Percentiles rank a stretch among this genome's conserved stretches.
These are phyloP conservation scores for Pseudofabraea citricarpa DNA, from an alignment of 2,329 filamentous ascomycete species.

Conservation along the genomic window DNA sequence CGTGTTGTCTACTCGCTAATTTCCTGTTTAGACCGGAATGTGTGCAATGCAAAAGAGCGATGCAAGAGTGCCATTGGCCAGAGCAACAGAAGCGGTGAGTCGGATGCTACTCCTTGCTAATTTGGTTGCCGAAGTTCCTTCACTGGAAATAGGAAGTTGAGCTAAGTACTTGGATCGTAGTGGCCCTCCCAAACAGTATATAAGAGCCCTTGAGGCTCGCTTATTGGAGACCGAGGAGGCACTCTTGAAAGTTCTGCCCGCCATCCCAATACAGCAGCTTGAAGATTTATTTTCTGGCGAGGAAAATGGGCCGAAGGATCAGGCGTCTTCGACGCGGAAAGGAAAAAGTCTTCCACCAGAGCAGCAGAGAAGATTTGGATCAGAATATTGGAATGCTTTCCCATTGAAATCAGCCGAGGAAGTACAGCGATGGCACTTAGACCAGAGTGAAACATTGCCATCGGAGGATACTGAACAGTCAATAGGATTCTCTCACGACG, in stretches of 20 bases:
- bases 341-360: no score
- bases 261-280: no score
- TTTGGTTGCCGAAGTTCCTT: not conserved
- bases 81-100: not conserved
- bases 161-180: no score
- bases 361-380: no score
- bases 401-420: not conserved
- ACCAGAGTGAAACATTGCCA: no score
- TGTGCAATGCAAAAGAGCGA: not conserved
- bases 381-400: not conserved
- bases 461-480: no score
- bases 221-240: not conserved
- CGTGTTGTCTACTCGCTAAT: not conserved
- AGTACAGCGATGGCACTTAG: not conserved
- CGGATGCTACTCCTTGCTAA: not conserved
- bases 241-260: no score
- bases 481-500: no score
- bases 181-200: not conserved
- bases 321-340: no score
- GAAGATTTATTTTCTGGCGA: no score
- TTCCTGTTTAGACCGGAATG: not conserved
- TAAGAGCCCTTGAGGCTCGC: not conserved
- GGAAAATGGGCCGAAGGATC: no score
- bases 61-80: not conserved
- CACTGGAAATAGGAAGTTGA: no score